Base-by-base conservation (phyloP, 1,284 basidiomycete genomes). In the Meira miltonrushii region DNA sequence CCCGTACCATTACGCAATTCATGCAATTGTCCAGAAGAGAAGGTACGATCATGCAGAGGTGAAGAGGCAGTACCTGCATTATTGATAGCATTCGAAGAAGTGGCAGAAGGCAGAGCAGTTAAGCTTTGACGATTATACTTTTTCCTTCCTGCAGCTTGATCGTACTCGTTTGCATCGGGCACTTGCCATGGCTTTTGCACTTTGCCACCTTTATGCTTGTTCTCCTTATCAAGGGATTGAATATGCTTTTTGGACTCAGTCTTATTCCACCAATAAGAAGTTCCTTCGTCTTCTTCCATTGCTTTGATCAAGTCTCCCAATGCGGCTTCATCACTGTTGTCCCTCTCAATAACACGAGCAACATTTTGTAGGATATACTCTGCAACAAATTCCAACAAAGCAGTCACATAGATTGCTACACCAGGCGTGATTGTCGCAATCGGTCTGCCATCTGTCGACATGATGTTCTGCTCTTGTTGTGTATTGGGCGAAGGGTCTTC, bases 321-420 rank as follows among this genome's bases (percentile, higher is more conserved):
- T 38, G 62, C 59, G 17, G 72, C 72, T 55, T 71, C 70, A 57
- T 74, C 70, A 12, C 68, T 68, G 49, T 74, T 74, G 59, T 74
- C 72, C 12, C 72, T 66, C 60, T 74, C 72, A 25, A 74, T 72
- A 60, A 74, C 69, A 4, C 64, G 57, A 1, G 66, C 57, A 2
- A 74, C 63, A 52, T 71, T 69, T 48, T 72, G 63, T 12, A 74
- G 60, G 40, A 74, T 59, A 58, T 72, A 63, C 39, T 69, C 59
- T 21, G 65, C 72, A 28, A 74, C 64, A 44, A 61, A 74, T 39
- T 74, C 72, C 56, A 74, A 64, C 28, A 74, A 55, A 7, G 72
- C 71, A 11, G 72, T 72, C 7, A 74, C 69, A 58, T 74, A 74
- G 60, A 74, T 74, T 53, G 69, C 64, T 11, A 72, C 72, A 17